Base-by-base conservation (phyloP, 768 basidiomycete species). In the Collybia sp. region DNA sequence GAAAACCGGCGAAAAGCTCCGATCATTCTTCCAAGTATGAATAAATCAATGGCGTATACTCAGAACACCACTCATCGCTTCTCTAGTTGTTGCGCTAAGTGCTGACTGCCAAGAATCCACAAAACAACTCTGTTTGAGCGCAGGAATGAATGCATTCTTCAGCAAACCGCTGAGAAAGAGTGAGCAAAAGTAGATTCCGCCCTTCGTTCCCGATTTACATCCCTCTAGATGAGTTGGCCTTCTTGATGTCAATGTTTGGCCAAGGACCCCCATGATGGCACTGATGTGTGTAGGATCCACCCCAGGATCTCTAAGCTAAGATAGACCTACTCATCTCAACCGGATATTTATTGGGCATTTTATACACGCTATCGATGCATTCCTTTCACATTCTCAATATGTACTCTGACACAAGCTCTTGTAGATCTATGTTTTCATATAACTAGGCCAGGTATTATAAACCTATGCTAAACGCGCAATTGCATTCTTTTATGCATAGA, bases 91-190 rank as follows among this genome's bases (percentile, higher is more conserved):
- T 32, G 85, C 84, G 2, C 62, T 88, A 42, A 85, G 83, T 55
- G 85, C 85, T 2, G 85, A 88, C 60, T 84, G 82, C 53, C 84
- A 88, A 62, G 83, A 85, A 42, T 84, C 83, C 3, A 85, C 85
- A 1, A 85, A 85, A 55, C 76, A 80, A 57, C 70, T 86, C 9
- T 88, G 85, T 53, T 61, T 87, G n/a, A 85, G 82, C 51, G 82
- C 83, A 2, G 86, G 86, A 9, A 88, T 88, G 86, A 85, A 86
- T 54, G 69, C 72, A 3, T 88, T 87, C 60, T 76, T 86, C 52
- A 84, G 79, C 57, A 88, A 88, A 63, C 86, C 86, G 11, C 63
- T 87, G 34, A 78, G 71, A 54, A 82, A 78, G 57, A 66, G 82
- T 80, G 47, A 44, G 70, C 12, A 39, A 30, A 15, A 12, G 19